A percentile compares a stretch with the other conserved stretches of the same genome.
Evolutionary conservation across 2,329 filamentous ascomycete genomes (phyloP).

Genomic region (Trichophyton mentagrophytes): DNA sequence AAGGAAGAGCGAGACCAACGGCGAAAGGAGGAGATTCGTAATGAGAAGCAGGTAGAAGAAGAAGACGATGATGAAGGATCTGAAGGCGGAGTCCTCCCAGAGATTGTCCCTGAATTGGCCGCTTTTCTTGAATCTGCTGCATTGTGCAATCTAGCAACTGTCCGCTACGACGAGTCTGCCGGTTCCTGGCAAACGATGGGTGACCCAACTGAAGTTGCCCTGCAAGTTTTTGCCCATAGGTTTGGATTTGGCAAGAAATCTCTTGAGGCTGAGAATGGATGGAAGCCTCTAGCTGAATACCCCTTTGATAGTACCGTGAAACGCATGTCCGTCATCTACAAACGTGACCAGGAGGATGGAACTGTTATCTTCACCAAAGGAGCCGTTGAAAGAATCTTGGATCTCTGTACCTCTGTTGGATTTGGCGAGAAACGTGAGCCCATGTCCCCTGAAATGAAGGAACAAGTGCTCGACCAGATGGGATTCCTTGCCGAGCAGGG

Average conservation of each 20-base stretch:
- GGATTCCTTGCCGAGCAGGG: conserved; percentile 45
- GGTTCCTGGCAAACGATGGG: conserved; percentile 45
- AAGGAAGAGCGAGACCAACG: conserved; percentile 20
- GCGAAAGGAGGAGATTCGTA: conserved; percentile 17
- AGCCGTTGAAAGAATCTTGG: conserved; percentile 33
- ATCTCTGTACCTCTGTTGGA: conserved; percentile 40
- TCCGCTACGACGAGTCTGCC: conserved; percentile 34
- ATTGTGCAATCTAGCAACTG: conserved; percentile 42
- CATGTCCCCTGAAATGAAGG: conserved; percentile 31
- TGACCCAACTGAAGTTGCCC: conserved; percentile 55
- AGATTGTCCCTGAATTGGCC: conserved; percentile 36
- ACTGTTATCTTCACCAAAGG: conserved; percentile 22
- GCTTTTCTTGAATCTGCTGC: conserved; percentile 43
- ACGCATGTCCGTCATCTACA: conserved; percentile 53
- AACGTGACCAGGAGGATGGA: conserved; percentile 23
- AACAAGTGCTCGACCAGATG: conserved; percentile 43
- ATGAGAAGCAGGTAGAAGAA: conserved; percentile 11
- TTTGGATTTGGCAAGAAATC: conserved; percentile 41
- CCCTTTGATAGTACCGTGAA: conserved; percentile 54
- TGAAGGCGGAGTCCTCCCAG: conserved; percentile 17
- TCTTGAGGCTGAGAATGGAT: conserved; percentile 29
- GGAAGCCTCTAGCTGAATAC: conserved; percentile 47
- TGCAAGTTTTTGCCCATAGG: conserved; percentile 52
- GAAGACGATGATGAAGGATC: conserved; percentile 17
- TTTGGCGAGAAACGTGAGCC: conserved; percentile 28